Evolutionary conservation across 768 basidiomycete species (phyloP), one percentile per base, ranked within the genome.

Genomic region (Lactarius deliciosus): DNA sequence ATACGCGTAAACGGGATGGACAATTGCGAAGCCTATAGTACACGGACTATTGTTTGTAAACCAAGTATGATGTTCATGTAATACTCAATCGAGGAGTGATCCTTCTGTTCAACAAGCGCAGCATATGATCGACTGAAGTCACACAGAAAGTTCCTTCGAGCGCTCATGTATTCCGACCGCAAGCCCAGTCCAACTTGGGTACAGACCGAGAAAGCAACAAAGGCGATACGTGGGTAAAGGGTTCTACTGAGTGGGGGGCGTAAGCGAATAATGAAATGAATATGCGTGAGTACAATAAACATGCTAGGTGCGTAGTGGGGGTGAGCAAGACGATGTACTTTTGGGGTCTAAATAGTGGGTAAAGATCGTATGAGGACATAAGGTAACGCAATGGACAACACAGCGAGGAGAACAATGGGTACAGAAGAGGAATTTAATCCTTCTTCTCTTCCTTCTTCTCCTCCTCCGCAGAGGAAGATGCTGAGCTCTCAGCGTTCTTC

Each of bases 371-470:
- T 34, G 40, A 43, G 57, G 59, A 45, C 60, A 63, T 64, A 63
- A 69, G 8, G 64, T 69, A 65, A 38, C 32, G 22, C 53, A 50
- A 55, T 16, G 54, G 50, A 32, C 38, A 43, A 20, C 61, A 54
- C 16, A 63, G 60, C 11, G n/a, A 32, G 22, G 65, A 60, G 57
- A 13, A 25, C 1, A 13, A 15, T 40, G 15, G 15, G 5, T 15
- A 10, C 10, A 40, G 38, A 40, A 63, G 28, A 54, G 38, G 63
- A 61, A 64, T 69, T 83, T 87, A 92, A 74, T 94, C 89, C 81
- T 93, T 93, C 90, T 94, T 92, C 81, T 94, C 89, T 74, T 89
- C 79, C 70, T 81, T 75, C 63, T 64, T 70, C 20, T 75, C 61
- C 67, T 72, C 64, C 72, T 41, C 78, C 64, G 77, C 71, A 34